Evolutionary conservation across 257 asterid species (phyloP), one percentile per base, ranked within the genome.

Genomic region (Misopates orontium): DNA sequence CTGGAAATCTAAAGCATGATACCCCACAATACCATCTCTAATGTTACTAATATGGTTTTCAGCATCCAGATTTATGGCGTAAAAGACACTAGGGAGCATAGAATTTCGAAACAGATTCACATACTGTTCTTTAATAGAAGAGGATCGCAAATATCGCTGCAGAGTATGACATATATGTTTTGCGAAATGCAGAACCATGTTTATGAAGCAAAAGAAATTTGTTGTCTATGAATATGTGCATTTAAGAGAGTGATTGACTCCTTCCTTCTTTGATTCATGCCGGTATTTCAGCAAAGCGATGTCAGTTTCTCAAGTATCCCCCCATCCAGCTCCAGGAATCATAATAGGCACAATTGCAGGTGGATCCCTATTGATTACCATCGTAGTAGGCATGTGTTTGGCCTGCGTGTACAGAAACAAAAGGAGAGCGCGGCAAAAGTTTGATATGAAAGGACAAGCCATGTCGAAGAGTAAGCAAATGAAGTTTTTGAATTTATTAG

Each of bases 391-490:
- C 32, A 60, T 67, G 40, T 76, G 77, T 64, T 59, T 77, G 61
- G 71, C 69, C 72, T 78, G 75, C 71, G 49, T 73, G 21, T 78
- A 75, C 75, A 80, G 58, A 75, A 64, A 75, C 64, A 84, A 76
- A 74, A 47, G 16, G 70, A 71, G 11, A 58, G 69, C 74, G 13
- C 44, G 9, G 62, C 63, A 60, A 12, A 72, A 79, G 61, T 49
- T 69, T 47, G 80, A 75, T 17, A 58, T 48, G 55, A 83, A 82
- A 49, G 87, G 85, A 67, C 83, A 78, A 54, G 61, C 77, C 0
- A 73, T 81, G 82, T 87, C 95, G 56, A 90, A 84, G 79, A 87
- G 97, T 90, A 75, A 77, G 94, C 60, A 48, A 32, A 18, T 7
- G 7, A n/a, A 28, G 7, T 28, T 28, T 28, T 28, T 28, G 7